Evolutionary conservation across 2,329 filamentous ascomycete genomes (phyloP).

Genomic region (Xylariales sp.): DNA sequence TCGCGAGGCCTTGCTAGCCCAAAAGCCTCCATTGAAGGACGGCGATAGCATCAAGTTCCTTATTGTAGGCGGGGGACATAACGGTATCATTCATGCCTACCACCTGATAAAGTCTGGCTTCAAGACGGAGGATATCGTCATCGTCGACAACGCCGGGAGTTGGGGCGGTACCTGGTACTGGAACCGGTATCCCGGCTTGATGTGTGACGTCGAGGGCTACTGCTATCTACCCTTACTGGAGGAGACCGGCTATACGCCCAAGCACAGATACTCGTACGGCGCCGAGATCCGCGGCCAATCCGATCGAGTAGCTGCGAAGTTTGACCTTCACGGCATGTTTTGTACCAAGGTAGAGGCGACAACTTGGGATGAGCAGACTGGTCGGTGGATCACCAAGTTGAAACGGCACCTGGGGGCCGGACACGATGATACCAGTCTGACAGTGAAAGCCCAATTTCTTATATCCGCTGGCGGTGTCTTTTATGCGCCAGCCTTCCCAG

Average conservation of each 20-base stretch:
- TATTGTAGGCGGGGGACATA: slow-evolving; percentile 40
- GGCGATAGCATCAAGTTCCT: slow-evolving; percentile 14
- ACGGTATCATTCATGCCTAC: slow-evolving; percentile 36
- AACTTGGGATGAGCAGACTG: slow-evolving; percentile 31
- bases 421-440: neutral
- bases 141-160: slow-evolving; percentile 40
- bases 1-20: neutral
- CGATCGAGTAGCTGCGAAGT: slow-evolving; percentile 33
- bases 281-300: slow-evolving; percentile 36
- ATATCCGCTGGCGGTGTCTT: neutral
- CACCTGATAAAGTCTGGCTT: slow-evolving; percentile 33
- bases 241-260: slow-evolving; percentile 43
- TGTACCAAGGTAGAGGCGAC: slow-evolving; percentile 31
- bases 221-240: slow-evolving; percentile 42
- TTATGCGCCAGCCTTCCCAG: neutral
- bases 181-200: slow-evolving; percentile 42
- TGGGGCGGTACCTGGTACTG: slow-evolving; percentile 46
- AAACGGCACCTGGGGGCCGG: neutral
- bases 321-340: slow-evolving; percentile 33
- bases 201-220: slow-evolving; percentile 43
- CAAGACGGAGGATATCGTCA: slow-evolving; percentile 28
- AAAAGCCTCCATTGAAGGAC: neutral
- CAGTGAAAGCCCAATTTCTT: neutral
- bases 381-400: neutral
- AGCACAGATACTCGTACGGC: slow-evolving; percentile 35